Conservation (phyloP, 305 asterid genomes). For the Fraxinus baroniana region DNA sequence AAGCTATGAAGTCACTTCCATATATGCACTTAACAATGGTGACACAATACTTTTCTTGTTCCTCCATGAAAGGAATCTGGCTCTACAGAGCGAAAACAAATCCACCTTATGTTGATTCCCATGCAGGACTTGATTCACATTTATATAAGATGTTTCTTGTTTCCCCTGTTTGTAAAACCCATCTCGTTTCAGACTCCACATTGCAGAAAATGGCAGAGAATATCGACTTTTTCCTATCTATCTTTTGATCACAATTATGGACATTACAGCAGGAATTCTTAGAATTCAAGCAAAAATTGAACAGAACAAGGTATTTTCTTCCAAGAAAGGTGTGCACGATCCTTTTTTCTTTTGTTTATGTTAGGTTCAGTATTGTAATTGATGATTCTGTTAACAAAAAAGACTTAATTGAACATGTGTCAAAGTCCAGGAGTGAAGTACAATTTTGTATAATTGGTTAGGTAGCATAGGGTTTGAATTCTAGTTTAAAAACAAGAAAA, state of each 20-base stretch:
- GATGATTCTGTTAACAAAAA: no score
- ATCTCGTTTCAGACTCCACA: not conserved
- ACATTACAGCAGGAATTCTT: slow-evolving; percentile 70
- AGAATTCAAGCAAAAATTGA: slow-evolving; percentile 87
- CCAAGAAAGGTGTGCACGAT: not conserved
- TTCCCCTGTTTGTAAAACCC: slow-evolving; percentile 4
- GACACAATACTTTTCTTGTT: slow-evolving; percentile 52
- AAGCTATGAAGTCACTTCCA: slow-evolving; percentile 2
- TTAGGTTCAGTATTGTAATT: no score
- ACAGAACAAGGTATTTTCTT: slow-evolving; percentile 62
- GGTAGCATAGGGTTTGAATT: no score
- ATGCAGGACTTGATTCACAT: slow-evolving; percentile 15
- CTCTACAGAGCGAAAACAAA: slow-evolving; percentile 15
- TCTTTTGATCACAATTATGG: slow-evolving; percentile 59
- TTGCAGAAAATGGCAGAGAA: slow-evolving; percentile 45
- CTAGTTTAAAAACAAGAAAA: no score
- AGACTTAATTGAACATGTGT: no score
- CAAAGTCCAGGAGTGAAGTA: no score
- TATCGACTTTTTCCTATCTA: slow-evolving; percentile 46
- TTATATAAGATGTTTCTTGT: slow-evolving; percentile 8
- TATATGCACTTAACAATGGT: not conserved
- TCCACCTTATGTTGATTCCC: slow-evolving; percentile 64
- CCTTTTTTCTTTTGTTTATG: not conserved
- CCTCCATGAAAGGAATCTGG: slow-evolving; percentile 58
- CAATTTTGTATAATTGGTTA: no score